phyloP scores from a whole-genome alignment of 2,329 filamentous ascomycete species.

The Colletotrichum destructivum region DNA sequence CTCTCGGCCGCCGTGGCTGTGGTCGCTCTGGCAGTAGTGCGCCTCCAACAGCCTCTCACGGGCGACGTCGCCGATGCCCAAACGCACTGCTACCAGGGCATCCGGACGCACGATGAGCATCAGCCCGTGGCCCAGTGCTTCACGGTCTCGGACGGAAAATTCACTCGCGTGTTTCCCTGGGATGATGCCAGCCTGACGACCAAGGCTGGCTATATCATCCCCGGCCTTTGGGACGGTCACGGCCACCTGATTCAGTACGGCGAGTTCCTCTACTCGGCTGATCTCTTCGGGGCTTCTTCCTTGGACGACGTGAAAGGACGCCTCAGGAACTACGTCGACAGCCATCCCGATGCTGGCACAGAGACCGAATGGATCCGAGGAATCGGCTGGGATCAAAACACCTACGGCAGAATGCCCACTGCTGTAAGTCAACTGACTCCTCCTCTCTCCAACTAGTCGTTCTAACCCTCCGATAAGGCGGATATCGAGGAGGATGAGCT shows the following conservation, averaged over 20 bases:
- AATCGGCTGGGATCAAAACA: conserved; percentile 80
- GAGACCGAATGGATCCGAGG: conserved; percentile 75
- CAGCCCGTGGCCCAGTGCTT: conserved; percentile 67
- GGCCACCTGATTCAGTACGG: conserved; percentile 78
- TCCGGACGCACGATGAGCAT: conserved; percentile 55
- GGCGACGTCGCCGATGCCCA: conserved; percentile 25
- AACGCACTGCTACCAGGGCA: conserved; percentile 58
- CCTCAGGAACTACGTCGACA: conserved; percentile 65
- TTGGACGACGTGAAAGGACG: conserved; percentile 69
- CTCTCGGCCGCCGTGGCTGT: conserved; percentile 48
- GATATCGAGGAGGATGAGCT: conserved; percentile 68
- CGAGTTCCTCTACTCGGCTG: conserved; percentile 76
- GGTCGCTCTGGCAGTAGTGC: conserved; percentile 51
- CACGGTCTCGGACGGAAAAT: conserved; percentile 66
- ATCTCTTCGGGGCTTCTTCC: conserved; percentile 72
- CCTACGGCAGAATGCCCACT: conserved; percentile 76
- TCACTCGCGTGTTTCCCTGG: conserved; percentile 63
- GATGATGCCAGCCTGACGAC: conserved; percentile 46
- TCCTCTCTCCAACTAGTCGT: background rate
- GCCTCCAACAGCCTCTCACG: conserved; percentile 41
- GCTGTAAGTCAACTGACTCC: conserved; percentile 62
- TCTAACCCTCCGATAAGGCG: conserved; percentile 30
- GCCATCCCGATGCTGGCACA: conserved; percentile 66
- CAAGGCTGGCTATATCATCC: conserved; percentile 70
- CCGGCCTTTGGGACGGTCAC: conserved; percentile 80